A percentile compares a stretch with the other conserved stretches of the same genome.
phyloP scores from a whole-genome alignment of 306 rosid species.

The Macrotyloma uniflorum region DNA sequence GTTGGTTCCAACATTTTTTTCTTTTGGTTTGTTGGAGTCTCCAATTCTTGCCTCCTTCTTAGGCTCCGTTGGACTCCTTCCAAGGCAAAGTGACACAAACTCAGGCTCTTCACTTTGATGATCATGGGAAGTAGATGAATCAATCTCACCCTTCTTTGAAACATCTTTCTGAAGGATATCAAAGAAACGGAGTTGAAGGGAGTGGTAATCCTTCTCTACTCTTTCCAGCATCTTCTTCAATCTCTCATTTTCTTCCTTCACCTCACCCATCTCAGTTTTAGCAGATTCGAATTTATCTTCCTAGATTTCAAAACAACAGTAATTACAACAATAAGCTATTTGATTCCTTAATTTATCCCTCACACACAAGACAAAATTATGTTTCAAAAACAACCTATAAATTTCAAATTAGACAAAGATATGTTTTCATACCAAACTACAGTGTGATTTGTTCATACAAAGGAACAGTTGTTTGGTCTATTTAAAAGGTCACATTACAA shows the following conservation, averaged over 20 bases:
- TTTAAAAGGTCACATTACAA: not conserved
- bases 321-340: not conserved
- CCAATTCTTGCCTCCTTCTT: constrained; percentile 38
- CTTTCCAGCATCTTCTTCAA: constrained; percentile 55
- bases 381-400: constrained; percentile 12
- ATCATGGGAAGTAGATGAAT: constrained; percentile 30
- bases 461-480: not conserved
- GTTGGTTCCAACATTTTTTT: constrained; percentile 44
- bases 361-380: not conserved
- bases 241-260: constrained; percentile 75
- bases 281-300: constrained; percentile 54
- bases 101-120: constrained; percentile 49
- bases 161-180: constrained; percentile 51
- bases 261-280: constrained; percentile 68
- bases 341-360: not conserved
- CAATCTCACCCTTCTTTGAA: not conserved
- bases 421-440: not conserved
- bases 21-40: constrained; percentile 23
- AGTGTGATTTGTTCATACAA: not conserved
- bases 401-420: not conserved
- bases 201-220: constrained; percentile 64
- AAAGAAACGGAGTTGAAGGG: constrained; percentile 60
- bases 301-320: constrained; percentile 34
- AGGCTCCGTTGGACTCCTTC: constrained; percentile 48
- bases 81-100: constrained; percentile 68